Conservation (phyloP, 2,329 filamentous ascomycete genomes). For the Fusarium equiseti region DNA sequence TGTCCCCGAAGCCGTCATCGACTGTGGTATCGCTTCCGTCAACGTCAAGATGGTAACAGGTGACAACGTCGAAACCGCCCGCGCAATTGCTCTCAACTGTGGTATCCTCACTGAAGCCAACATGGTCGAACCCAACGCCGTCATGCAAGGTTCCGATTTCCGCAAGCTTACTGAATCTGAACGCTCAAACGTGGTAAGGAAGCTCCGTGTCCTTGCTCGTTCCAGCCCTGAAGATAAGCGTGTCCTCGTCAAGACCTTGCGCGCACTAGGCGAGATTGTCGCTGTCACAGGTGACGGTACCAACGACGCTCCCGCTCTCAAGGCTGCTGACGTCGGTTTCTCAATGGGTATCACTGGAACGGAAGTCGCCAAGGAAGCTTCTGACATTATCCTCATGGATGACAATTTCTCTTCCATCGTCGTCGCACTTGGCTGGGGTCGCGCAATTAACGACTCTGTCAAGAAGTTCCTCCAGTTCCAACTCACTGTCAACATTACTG, state of each 20-base stretch:
- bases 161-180: slow-evolving; percentile 64
- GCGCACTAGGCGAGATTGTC: slow-evolving; percentile 74
- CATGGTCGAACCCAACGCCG: slow-evolving; percentile 55
- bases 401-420: slow-evolving; percentile 76
- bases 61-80: slow-evolving; percentile 60
- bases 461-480: slow-evolving; percentile 77
- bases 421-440: slow-evolving; percentile 74
- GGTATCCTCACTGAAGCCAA: slow-evolving; percentile 69
- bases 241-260: slow-evolving; percentile 72
- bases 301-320: slow-evolving; percentile 74
- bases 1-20: slow-evolving; percentile 71
- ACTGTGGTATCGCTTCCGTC: slow-evolving; percentile 73
- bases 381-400: slow-evolving; percentile 74
- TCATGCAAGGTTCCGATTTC: slow-evolving; percentile 69
- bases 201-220: slow-evolving; percentile 75
- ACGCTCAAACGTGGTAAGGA: slow-evolving; percentile 65
- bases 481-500: slow-evolving; percentile 78
- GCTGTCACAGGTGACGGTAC: slow-evolving; percentile 76
- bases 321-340: slow-evolving; percentile 75
- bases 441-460: slow-evolving; percentile 75
- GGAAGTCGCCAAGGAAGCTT: slow-evolving; percentile 74
- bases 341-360: slow-evolving; percentile 76
- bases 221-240: slow-evolving; percentile 79
- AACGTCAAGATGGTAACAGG: slow-evolving; percentile 74
- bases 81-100: slow-evolving; percentile 58